These are phyloP conservation scores for Cyclocybe aegerita DNA, from an alignment of 768 basidiomycete species.

Conservation along the genomic window DNA sequence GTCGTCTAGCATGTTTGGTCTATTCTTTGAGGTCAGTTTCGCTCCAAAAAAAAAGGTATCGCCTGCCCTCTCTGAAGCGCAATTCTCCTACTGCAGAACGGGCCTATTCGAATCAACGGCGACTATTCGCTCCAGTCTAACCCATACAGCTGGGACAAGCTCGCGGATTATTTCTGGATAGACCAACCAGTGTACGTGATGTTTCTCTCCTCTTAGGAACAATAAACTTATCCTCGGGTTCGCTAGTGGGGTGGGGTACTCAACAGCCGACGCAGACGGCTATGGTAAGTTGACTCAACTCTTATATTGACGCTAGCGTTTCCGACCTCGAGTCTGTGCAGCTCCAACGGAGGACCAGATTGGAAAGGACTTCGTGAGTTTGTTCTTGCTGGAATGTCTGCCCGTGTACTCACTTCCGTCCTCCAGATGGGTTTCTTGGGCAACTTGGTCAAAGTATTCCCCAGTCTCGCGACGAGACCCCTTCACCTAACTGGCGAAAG, in stretches of 20 bases:
- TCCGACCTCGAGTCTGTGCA: slow-evolving; percentile 13
- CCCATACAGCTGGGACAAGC: slow-evolving; percentile 53
- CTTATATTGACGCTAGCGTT: background rate
- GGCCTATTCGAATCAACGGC: slow-evolving; percentile 58
- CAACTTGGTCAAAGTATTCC: slow-evolving; percentile 76
- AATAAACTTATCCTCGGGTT: background rate
- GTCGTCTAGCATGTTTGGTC: slow-evolving; percentile 65
- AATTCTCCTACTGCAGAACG: slow-evolving; percentile 46
- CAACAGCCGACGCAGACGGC: slow-evolving; percentile 61
- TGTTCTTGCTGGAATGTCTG: background rate
- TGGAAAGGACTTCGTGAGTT: slow-evolving; percentile 52
- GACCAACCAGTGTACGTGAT: slow-evolving; percentile 65
- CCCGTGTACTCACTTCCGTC: background rate
- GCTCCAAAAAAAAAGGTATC: background rate
- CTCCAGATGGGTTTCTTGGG: slow-evolving; percentile 66
- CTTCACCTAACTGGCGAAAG: slow-evolving; percentile 72
- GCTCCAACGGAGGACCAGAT: slow-evolving; percentile 68
- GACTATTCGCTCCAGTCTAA: slow-evolving; percentile 53
- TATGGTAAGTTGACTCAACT: slow-evolving; percentile 42
- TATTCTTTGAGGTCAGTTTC: slow-evolving; percentile 60
- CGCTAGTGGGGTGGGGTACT: slow-evolving; percentile 51
- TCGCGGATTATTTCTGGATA: slow-evolving; percentile 72
- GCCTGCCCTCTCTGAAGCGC: background rate
- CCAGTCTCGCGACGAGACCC: slow-evolving; percentile 63
- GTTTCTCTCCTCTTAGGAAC: background rate